Conservation (phyloP, 78 protist genomes). For the Emiliania huxleyi region DNA sequence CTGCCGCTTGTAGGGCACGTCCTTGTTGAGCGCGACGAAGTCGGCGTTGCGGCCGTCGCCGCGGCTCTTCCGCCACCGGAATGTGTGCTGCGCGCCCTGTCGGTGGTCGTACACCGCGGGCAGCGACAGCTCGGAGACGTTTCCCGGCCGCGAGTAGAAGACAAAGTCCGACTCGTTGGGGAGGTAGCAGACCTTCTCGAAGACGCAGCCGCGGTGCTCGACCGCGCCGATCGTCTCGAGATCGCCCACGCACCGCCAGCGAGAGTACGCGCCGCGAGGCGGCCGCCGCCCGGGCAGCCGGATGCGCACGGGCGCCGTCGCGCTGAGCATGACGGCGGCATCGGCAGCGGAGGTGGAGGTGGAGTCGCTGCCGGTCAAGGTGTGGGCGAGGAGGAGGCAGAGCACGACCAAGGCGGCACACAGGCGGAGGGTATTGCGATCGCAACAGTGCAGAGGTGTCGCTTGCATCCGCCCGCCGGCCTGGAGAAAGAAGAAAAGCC, state of each 20-base stretch:
- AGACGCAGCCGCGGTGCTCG: background rate
- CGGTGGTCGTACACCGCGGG: background rate
- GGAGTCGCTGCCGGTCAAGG: no score
- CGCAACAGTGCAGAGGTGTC: no score
- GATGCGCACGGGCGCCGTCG: conserved; percentile 18
- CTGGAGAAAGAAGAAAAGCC: no score
- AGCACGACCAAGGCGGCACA: no score
- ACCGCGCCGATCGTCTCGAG: background rate
- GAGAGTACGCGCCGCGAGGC: background rate
- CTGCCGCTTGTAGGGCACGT: background rate
- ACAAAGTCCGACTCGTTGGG: background rate
- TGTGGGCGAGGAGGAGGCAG: no score
- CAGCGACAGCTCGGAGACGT: background rate
- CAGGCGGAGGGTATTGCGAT: no score
- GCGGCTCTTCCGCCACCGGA: background rate
- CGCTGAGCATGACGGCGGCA: no score
- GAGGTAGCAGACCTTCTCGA: background rate
- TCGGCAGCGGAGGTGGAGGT: no score
- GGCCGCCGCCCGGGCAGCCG: background rate
- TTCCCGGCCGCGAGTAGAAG: background rate
- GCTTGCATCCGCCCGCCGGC: no score
- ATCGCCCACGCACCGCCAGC: background rate
- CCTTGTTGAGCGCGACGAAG: background rate
- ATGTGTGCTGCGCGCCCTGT: background rate
- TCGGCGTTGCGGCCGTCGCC: background rate